Conservation (phyloP, 225 moss, liverwort and hornwort species). For the Polytrichum commune region DNA sequence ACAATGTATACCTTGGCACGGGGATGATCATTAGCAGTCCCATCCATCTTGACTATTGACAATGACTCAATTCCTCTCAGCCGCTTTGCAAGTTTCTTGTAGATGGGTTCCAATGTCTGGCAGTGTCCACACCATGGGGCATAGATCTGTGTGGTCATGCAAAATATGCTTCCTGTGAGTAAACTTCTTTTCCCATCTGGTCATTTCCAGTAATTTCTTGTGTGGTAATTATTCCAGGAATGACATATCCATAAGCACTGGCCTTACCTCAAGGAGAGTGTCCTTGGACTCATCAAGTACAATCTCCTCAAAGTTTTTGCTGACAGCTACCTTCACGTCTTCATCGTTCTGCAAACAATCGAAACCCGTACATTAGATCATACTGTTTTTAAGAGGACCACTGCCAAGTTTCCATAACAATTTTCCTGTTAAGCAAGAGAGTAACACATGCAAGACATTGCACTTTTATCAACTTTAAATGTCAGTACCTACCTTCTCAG, state of each 20-base stretch:
- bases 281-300: constrained; percentile 86
- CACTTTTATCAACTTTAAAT: neutral
- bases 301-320: constrained; percentile 76
- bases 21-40: constrained; percentile 69
- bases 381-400: neutral
- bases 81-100: constrained; percentile 52
- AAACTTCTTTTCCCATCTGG: neutral
- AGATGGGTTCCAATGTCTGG: constrained; percentile 56
- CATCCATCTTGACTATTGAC: constrained; percentile 84
- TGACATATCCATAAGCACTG: neutral
- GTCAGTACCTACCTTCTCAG: constrained; percentile 52
- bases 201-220: neutral
- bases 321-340: constrained; percentile 78
- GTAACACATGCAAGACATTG: neutral
- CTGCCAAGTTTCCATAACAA: neutral
- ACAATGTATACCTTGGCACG: constrained; percentile 57
- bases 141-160: constrained; percentile 42
- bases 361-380: too few relatives aligned
- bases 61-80: constrained; percentile 53
- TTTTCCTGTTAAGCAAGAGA: too few relatives aligned
- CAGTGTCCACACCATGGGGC: constrained; percentile 76
- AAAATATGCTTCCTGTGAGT: neutral
- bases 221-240: neutral
- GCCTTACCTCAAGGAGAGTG: constrained; percentile 77
- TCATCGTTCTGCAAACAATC: constrained; percentile 62